These are phyloP conservation scores for Amphirosellinia nigrospora DNA, from an alignment of 495 filamentous ascomycete species.

Conservation along the genomic window DNA sequence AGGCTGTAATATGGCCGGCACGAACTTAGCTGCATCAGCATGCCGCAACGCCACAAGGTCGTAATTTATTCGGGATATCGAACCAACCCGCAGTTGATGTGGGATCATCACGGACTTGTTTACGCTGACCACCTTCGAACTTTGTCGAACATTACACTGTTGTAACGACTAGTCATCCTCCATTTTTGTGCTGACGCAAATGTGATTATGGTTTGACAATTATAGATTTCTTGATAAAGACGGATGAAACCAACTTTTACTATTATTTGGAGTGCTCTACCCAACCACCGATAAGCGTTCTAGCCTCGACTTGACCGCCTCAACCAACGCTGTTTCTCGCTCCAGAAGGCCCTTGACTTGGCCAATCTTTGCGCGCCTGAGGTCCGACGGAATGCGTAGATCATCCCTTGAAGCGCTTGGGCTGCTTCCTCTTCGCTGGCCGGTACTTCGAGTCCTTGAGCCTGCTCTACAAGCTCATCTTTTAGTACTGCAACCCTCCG, in stretches of 20 bases:
- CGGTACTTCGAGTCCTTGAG: slow-evolving; percentile 44
- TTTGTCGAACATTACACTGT: slow-evolving; percentile 31
- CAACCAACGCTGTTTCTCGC: slow-evolving; percentile 65
- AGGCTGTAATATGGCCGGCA: slow-evolving; percentile 14
- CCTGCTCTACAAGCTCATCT: slow-evolving; percentile 59
- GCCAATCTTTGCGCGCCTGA: slow-evolving; percentile 69
- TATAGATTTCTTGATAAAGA: slow-evolving; percentile 29
- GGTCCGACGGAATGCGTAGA: slow-evolving; percentile 66
- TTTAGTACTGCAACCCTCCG: slow-evolving; percentile 54
- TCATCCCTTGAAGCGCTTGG: slow-evolving; percentile 36
- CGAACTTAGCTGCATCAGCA: slow-evolving; percentile 3
- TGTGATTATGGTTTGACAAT: slow-evolving; percentile 33
- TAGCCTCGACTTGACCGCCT: slow-evolving; percentile 60
- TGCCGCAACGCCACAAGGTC: slow-evolving; percentile 3
- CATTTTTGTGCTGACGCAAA: slow-evolving; percentile 28
- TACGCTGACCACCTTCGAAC: slow-evolving; percentile 33
- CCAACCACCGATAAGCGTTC: slow-evolving; percentile 47
- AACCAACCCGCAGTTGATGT: slow-evolving; percentile 33
- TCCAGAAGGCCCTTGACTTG: slow-evolving; percentile 76
- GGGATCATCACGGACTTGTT: slow-evolving; percentile 32
- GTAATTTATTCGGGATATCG: neutral
- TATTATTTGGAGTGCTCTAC: slow-evolving; percentile 24
- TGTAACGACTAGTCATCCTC: slow-evolving; percentile 29
- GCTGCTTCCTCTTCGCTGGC: slow-evolving; percentile 37
- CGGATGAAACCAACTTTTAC: neutral